Base-by-base conservation (phyloP, 192 early-diverging fungal genomes). In the Rhizoclosmatium globosum region DNA sequence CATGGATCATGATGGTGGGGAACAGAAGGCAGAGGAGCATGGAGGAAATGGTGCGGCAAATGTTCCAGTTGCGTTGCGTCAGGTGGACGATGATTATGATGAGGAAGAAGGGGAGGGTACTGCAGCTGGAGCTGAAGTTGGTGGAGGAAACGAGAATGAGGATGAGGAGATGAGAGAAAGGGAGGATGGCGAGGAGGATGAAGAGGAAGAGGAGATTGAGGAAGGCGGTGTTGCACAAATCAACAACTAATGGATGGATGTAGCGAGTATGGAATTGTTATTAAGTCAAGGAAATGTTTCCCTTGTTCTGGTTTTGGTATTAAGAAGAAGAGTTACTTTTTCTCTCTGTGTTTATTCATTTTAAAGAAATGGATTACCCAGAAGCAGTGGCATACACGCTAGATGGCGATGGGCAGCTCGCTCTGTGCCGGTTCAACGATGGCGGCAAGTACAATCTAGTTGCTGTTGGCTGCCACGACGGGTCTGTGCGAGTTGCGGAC, bases 401-500 rank as follows among this genome's bases (percentile, higher is more conserved):
- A 11, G 91, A 91, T 74, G 93, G 91, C 9, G 90, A 89, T 57
- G 90, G 91, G 0, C 81, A 89, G 13, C 87, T 83, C 4, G 45
- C 56, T 2, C 46, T 74, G 42, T 93, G 94, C 74, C 81, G 85
- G 21, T 98, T 95, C 80, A 96, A 96, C 79, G 85, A 87, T 77
- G 6, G 11, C 17, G 61, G 74, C 74, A 74, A 89, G 58, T 95
- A 94, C 13, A 95, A 92, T n/a, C 82, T 93, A 31, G 80, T 97
- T 58, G 95, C 95, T 38, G 91, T 91, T 3, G 95, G 95, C 19
- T 90, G 93, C 64, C 82, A 83, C 3, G 95, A 96, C 76, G 97
- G 97, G 2, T 81, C 84, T 11, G 92, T 93, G 78, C 87, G 88
- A 45, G 86, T 98, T 47, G 95, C 94, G 94, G 96, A 97, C 80